phyloP scores from a whole-genome alignment of 2,329 filamentous ascomycete species.

The Grosmannia serpens region DNA sequence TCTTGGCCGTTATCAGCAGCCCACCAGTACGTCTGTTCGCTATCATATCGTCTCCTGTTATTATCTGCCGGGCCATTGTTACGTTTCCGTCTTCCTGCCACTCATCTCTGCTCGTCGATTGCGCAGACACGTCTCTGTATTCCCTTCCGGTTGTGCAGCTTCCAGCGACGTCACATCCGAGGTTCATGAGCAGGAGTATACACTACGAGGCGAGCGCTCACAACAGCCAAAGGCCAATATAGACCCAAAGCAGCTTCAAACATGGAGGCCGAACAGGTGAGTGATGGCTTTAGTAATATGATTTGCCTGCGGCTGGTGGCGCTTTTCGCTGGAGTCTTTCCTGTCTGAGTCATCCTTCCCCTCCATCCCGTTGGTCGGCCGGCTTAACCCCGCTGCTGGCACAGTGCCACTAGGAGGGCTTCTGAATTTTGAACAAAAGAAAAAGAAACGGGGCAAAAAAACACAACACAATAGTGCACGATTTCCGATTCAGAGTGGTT shows the following conservation, averaged over 20 bases:
- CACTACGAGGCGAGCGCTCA: neutral
- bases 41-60: neutral
- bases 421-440: neutral
- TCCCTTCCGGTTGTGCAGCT: neutral
- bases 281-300: neutral
- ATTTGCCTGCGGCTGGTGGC: neutral
- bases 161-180: neutral
- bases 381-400: conserved; percentile 7
- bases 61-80: neutral
- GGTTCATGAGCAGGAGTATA: neutral
- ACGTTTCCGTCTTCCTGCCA: neutral
- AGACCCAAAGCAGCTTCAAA: neutral
- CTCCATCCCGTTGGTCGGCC: conserved; percentile 4
- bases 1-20: neutral
- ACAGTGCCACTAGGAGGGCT: neutral
- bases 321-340: neutral
- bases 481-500: neutral
- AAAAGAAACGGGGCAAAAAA: conserved; percentile 4
- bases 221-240: neutral
- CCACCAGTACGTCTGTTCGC: neutral
- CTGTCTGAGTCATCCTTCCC: conserved; percentile 8
- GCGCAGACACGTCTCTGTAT: neutral
- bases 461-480: neutral
- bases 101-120: neutral
- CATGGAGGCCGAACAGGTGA: neutral